Evolutionary conservation across 2,329 filamentous ascomycete genomes (phyloP).

Genomic region (Aspergillus tubingensis): DNA sequence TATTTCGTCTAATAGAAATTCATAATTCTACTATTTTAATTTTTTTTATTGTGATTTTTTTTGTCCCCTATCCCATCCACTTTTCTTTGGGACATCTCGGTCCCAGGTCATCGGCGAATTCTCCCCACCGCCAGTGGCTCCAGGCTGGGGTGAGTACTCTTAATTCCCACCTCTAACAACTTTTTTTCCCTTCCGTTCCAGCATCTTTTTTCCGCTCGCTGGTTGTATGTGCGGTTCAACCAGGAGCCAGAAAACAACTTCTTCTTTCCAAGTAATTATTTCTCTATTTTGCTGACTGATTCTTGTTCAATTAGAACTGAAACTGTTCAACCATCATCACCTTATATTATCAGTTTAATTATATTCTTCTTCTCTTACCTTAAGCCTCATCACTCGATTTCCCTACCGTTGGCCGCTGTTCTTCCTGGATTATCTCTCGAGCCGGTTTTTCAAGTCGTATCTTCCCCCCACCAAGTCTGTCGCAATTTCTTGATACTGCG

Average conservation of each 20-base stretch:
- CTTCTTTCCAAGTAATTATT: background rate
- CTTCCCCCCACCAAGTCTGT: background rate
- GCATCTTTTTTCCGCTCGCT: background rate
- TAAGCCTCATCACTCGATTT: background rate
- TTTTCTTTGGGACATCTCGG: slow-evolving; percentile 14
- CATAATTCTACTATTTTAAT: slow-evolving; percentile 7
- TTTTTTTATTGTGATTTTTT: slow-evolving; percentile 16
- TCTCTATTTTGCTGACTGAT: background rate
- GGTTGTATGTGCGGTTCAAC: background rate
- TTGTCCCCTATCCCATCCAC: slow-evolving; percentile 20
- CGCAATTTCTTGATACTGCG: background rate
- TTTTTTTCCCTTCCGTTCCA: slow-evolving; percentile 1
- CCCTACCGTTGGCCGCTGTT: background rate
- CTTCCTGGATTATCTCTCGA: background rate
- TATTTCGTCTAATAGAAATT: slow-evolving; percentile 5
- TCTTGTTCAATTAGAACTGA: background rate
- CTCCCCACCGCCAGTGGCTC: slow-evolving; percentile 18
- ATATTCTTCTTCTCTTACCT: background rate
- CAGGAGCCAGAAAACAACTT: background rate
- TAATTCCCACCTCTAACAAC: slow-evolving; percentile 3
- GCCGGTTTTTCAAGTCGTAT: background rate
- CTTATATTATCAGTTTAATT: slow-evolving; percentile 11
- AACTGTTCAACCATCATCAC: slow-evolving; percentile 2
- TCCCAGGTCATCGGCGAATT: slow-evolving; percentile 2
- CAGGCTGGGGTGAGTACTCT: slow-evolving; percentile 18